Base-by-base conservation (phyloP, 1,284 basidiomycete species). In the Hymenochaete sp. region DNA sequence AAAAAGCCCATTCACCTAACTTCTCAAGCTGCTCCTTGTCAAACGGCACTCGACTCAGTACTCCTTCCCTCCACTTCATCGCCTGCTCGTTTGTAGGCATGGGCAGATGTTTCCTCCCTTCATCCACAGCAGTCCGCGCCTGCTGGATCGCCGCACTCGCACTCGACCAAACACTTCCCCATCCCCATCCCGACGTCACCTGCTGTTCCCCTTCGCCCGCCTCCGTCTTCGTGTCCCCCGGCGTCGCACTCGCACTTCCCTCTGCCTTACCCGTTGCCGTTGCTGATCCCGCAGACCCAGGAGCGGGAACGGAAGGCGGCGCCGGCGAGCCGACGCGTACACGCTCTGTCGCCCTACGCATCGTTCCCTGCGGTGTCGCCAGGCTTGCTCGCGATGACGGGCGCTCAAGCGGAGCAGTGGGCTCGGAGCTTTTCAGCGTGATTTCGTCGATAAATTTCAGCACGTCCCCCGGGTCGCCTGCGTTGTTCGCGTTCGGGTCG, bases 401-500 rank as follows among this genome's bases (percentile, higher is more conserved):
- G 7, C 77, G 67, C 31, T 81, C 78, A 43, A 75, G 63, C 49
- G 73, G 70, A 16, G 72, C 62, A 7, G 78, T 77, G 3, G 83
- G 82, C 54, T 86, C 85, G 3, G 80, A 71, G 60, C 79, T 83
- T 65, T 91, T 92, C 72, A 89, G 87, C 0, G 89, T 92, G 56
- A 95, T 90, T 63, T 95, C 90, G 63, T 96, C 90, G 44, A 96
- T 77, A 68, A 93, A 95, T 19, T 91, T 92, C 35, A 93, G 77
- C 13, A 88, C 89, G 51, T 88, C 85, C 0, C 69, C 63, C 16
- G 85, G 82, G 59, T 89, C 80, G 33, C 77, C 77, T 24, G 57
- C 56, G n/a, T 57, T 53, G 18, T 58, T 48, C 32, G 58, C 33
- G 35, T 42, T 43, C 26, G 56, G 45, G 44, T 62, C 27, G 37